Conservation (phyloP, 305 asterid species). For the Solanum hybrid region DNA sequence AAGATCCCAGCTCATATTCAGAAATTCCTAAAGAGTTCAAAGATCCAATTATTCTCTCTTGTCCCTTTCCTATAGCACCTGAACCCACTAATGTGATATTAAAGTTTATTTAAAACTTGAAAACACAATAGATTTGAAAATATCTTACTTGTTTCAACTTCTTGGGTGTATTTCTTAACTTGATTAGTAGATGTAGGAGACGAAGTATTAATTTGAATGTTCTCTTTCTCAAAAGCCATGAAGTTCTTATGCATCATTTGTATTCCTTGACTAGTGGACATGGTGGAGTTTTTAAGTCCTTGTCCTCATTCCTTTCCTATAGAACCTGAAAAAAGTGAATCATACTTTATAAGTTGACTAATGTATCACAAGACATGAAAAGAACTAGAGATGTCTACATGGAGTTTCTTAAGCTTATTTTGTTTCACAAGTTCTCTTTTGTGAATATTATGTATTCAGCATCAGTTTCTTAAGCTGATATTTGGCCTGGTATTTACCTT, state of each 20-base stretch:
- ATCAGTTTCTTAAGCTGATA: too few relatives aligned
- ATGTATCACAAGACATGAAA: not conserved
- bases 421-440: not conserved
- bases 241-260: not conserved
- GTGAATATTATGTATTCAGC: not conserved
- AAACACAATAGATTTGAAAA: not conserved
- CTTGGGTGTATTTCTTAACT: not conserved
- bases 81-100: not conserved
- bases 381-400: not conserved
- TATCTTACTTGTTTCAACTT: not conserved
- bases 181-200: not conserved
- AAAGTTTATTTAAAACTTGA: not conserved
- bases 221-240: not conserved
- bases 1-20: not conserved
- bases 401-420: not conserved
- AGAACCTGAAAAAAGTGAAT: not conserved
- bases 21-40: not conserved
- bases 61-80: not conserved
- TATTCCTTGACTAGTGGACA: not conserved
- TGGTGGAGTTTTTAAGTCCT: not conserved
- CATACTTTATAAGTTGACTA: not conserved
- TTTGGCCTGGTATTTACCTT: too few relatives aligned
- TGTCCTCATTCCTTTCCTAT: not conserved
- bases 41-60: not conserved
- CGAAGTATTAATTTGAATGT: not conserved